Evolutionary conservation across 371 early-diverging fungal genomes (phyloP), one percentile per base, ranked within the genome.

Genomic region (Circinella minor): DNA sequence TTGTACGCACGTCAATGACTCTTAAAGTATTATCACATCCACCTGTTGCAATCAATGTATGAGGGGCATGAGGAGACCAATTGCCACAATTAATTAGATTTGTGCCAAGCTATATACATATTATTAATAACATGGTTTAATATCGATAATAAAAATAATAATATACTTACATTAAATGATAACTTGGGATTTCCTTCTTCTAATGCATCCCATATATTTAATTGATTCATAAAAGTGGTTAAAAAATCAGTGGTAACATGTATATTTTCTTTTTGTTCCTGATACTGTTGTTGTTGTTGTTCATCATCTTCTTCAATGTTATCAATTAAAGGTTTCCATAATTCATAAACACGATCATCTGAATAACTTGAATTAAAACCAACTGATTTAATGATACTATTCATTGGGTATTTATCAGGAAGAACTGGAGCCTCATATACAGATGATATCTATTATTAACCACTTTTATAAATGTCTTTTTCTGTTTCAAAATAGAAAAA

Each of bases 41-140:
- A 27, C 77, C 83, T 20, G 71, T 71, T 0, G 68, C 81, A 57
- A 81, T 67, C 13, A 81, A 36, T 5, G 73, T 68, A 13, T 68
- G 72, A 4, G 82, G 77, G 11, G 68, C 65, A 65, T 77, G 76
- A 3, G 81, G 79, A 1, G 81, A 81, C 83, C 83, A 83, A 61
- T 67, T 71, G 3, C 79, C 78, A 51, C 68, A 71, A 5, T 75
- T 70, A 38, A 63, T 36, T 61, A 37, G 43, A 39, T 70, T 38
- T 54, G 38, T 36, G 64, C 14, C 55, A 17, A 13, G 36, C 7
- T 36, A 46, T 34, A 55, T 43, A 14, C 10, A 43, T 10, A 66
- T 10, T 37, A 27, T 47, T 13, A 18, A 6, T 6, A 49, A 48
- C 37, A 49, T 61, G 6, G 43, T 9, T 43, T 43, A 43, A 43